Conservation (phyloP, 129 eudicot species). For the Tanacetum coccineum region DNA sequence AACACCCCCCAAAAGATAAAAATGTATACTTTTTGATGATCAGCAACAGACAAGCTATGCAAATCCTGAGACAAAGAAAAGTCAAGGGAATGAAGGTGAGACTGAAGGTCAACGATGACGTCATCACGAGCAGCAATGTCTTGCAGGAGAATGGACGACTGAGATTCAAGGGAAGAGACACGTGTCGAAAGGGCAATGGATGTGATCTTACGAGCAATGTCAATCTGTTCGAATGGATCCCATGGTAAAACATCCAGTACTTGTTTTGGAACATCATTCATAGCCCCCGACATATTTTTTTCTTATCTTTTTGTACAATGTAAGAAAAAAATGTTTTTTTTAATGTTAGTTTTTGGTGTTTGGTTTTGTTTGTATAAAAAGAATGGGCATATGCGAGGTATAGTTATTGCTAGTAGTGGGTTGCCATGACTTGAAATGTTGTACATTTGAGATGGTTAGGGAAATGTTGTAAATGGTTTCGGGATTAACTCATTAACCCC, state of each 20-base stretch:
- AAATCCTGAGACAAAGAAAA: conserved; percentile 48
- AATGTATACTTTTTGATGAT: conserved; percentile 65
- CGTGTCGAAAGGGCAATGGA: conserved; percentile 95
- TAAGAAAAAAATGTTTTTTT: neutral
- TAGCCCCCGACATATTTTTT: conserved; percentile 33
- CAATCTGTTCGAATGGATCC: conserved; percentile 93
- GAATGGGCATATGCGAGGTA: too few relatives aligned
- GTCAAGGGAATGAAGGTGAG: conserved; percentile 69
- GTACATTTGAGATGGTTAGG: too few relatives aligned
- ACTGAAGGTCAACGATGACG: conserved; percentile 55
- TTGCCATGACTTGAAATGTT: too few relatives aligned
- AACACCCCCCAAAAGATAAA: too few relatives aligned
- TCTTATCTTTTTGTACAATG: neutral
- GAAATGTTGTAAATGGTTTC: too few relatives aligned
- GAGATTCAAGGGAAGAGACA: conserved; percentile 76
- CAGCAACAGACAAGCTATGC: conserved; percentile 45
- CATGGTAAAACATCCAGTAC: conserved; percentile 66
- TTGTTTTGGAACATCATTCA: conserved; percentile 76
- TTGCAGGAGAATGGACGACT: conserved; percentile 54
- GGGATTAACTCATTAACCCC: too few relatives aligned
- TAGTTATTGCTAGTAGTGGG: too few relatives aligned
- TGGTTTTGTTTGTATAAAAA: too few relatives aligned
- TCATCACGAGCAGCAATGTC: conserved; percentile 58
- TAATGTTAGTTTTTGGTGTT: too few relatives aligned
- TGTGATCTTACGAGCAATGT: conserved; percentile 92